Conservation (phyloP, 768 basidiomycete genomes). For the Russula emetica region DNA sequence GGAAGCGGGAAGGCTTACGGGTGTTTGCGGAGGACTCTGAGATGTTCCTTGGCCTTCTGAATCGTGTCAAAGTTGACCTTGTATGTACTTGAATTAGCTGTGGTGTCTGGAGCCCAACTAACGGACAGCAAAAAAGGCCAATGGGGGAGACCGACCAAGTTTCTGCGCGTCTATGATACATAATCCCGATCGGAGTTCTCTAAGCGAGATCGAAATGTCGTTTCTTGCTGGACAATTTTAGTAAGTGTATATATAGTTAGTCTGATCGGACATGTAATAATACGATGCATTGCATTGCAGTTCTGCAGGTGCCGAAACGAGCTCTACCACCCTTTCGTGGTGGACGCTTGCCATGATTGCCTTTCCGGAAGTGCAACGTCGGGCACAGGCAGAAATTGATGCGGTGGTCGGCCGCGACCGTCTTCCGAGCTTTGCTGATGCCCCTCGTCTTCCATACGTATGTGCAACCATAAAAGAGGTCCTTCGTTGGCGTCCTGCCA, state of each 20-base stretch:
- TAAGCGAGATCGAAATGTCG: not conserved
- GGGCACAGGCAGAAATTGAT: slow-evolving; percentile 26
- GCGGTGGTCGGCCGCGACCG: slow-evolving; percentile 20
- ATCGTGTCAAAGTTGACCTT: slow-evolving; percentile 8
- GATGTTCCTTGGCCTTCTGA: slow-evolving; percentile 10
- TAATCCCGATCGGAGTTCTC: not conserved
- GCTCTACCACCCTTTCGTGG: slow-evolving; percentile 3
- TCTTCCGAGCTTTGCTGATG: slow-evolving; percentile 23
- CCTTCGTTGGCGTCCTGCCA: slow-evolving; percentile 9
- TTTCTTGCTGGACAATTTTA: not conserved
- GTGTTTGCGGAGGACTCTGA: not conserved
- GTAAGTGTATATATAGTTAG: not conserved
- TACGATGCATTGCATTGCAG: not conserved
- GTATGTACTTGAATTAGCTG: not conserved
- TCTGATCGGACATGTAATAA: not conserved
- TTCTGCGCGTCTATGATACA: slow-evolving; percentile 8
- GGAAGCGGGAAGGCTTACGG: slow-evolving; percentile 3
- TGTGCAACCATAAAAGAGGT: slow-evolving; percentile 23
- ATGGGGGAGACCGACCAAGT: not conserved
- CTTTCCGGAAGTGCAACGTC: slow-evolving; percentile 19
- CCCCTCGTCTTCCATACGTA: slow-evolving; percentile 26
- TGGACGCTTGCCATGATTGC: slow-evolving; percentile 22
- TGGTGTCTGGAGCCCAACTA: not conserved
- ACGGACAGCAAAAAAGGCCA: not conserved
- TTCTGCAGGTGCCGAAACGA: slow-evolving; percentile 14